phyloP scores from a whole-genome alignment of 1,284 basidiomycete genomes.

The Takashimella tepidaria region DNA sequence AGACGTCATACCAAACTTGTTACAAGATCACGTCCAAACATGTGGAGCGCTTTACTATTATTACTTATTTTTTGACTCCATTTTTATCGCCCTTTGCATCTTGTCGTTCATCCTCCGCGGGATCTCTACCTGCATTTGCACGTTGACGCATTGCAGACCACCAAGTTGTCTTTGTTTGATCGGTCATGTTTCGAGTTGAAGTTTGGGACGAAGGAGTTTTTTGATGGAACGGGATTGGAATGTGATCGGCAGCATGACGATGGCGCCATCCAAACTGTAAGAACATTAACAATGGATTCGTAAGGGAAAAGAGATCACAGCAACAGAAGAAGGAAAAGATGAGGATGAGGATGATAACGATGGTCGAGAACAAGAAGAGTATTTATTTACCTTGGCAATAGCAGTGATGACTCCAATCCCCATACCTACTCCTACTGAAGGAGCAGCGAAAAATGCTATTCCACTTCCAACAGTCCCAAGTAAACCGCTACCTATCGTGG shows the following conservation, averaged over 20 bases:
- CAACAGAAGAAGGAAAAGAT: no score
- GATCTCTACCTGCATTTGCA: slow-evolving; percentile 31
- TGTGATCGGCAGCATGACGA: slow-evolving; percentile 13
- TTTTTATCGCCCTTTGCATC: slow-evolving; percentile 25
- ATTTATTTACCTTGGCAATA: slow-evolving; percentile 33
- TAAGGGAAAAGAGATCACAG: no score
- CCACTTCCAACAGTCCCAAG: slow-evolving; percentile 42
- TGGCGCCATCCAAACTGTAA: slow-evolving; percentile 43
- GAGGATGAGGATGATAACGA: no score
- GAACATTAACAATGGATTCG: no score
- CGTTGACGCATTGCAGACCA: slow-evolving; percentile 30
- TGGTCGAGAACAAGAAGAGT: neutral
- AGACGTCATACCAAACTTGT: no score
- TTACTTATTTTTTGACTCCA: no score
- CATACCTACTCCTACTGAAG: slow-evolving; percentile 36
- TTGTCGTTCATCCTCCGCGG: slow-evolving; percentile 31
- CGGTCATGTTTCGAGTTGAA: neutral
- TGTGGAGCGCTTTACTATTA: no score
- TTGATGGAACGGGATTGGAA: neutral
- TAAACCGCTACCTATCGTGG: slow-evolving; percentile 38
- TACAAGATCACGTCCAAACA: no score
- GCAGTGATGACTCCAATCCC: slow-evolving; percentile 40
- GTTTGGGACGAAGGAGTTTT: neutral
- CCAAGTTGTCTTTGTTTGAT: slow-evolving; percentile 19
- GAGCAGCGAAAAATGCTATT: slow-evolving; percentile 44